Evolutionary conservation across 2,329 filamentous ascomycete species (phyloP).

Genomic region (Xylaria sp.): DNA sequence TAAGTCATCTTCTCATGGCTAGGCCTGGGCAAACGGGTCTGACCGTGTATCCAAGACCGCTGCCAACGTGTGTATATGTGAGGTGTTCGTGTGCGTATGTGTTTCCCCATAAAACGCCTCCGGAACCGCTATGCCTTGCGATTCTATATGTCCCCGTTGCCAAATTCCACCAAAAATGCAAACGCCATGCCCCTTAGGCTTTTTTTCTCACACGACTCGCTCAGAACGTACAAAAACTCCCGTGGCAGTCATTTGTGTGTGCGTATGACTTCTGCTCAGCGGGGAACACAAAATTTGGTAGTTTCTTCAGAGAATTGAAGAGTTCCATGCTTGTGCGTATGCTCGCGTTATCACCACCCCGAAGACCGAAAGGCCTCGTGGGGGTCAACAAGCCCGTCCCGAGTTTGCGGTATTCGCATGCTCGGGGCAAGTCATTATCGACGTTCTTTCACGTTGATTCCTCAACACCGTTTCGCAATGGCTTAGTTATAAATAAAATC

Average conservation of each 20-base stretch:
- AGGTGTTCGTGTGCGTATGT: neutral
- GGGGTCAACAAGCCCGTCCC: neutral
- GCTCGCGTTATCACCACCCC: neutral
- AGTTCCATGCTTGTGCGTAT: neutral
- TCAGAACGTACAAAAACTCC: too few species aligned
- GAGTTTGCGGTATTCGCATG: too few species aligned
- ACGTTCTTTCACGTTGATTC: too few species aligned
- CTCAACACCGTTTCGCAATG: too few species aligned
- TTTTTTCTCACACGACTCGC: too few species aligned
- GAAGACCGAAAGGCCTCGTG: neutral
- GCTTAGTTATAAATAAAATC: too few species aligned
- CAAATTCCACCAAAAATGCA: neutral
- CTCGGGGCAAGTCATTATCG: too few species aligned
- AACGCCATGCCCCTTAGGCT: too few species aligned
- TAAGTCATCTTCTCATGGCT: neutral
- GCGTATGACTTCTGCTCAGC: neutral
- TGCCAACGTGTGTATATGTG: neutral
- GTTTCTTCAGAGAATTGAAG: too few species aligned
- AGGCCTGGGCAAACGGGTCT: neutral
- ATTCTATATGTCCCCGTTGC: neutral
- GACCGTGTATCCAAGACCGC: neutral
- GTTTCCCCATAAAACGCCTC: neutral
- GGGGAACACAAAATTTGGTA: neutral
- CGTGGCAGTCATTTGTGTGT: too few species aligned
- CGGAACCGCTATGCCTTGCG: neutral